These are phyloP conservation scores for Boletus rubropictus DNA, from an alignment of 768 basidiomycete genomes.

Conservation along the genomic window DNA sequence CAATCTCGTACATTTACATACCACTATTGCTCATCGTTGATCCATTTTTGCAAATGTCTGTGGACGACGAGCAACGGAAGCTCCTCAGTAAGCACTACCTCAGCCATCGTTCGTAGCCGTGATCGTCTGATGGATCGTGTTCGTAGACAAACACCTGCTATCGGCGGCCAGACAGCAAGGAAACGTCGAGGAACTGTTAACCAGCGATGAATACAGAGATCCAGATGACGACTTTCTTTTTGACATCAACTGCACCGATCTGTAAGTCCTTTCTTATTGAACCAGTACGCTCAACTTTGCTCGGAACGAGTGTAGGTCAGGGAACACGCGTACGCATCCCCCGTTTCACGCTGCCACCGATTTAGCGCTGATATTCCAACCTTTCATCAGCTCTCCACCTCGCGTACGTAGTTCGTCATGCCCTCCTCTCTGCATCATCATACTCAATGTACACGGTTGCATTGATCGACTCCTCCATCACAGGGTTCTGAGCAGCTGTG, in stretches of 20 bases:
- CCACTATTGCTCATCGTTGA: not conserved
- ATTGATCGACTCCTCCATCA: not conserved
- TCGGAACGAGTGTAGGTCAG: conserved; percentile 11
- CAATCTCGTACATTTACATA: not conserved
- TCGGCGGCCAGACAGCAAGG: conserved; percentile 22
- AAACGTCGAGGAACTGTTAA: conserved; percentile 25
- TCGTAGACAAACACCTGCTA: conserved; percentile 23
- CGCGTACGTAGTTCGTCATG: conserved; percentile 19
- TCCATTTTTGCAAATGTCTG: conserved; percentile 11
- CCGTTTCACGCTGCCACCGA: not conserved
- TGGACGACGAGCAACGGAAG: conserved; percentile 6
- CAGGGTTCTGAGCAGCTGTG: conserved; percentile 14
- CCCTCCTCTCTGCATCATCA: not conserved
- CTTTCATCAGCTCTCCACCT: conserved; percentile 26
- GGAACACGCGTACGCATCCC: conserved; percentile 27
- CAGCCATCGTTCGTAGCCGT: not conserved
- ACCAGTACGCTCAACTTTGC: not conserved
- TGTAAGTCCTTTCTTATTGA: conserved; percentile 15
- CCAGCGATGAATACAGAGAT: conserved; percentile 18
- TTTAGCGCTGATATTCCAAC: conserved; percentile 9
- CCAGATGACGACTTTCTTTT: conserved; percentile 19
- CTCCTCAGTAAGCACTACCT: conserved; percentile 18
- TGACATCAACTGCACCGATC: conserved; percentile 29
- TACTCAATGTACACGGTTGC: not conserved
- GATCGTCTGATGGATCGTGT: not conserved